Conservation (phyloP, 306 rosid genomes). For the Gillenia trifoliata region DNA sequence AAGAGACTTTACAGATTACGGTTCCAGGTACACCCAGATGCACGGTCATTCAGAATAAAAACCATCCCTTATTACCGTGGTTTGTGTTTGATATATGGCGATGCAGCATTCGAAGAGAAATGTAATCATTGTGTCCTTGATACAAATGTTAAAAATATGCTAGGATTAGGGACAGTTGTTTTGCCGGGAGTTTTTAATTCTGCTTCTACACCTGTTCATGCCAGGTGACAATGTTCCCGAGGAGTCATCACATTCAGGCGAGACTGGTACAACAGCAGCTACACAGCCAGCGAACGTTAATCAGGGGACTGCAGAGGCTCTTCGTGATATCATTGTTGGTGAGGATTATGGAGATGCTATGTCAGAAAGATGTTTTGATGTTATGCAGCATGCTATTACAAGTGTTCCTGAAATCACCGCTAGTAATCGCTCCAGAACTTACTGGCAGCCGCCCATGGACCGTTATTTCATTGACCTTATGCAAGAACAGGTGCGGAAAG, state of each 20-base stretch:
- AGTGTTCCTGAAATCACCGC: conserved; percentile 23
- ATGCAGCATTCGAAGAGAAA: conserved; percentile 26
- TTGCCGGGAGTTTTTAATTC: conserved; percentile 15
- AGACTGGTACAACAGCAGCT: conserved; percentile 23
- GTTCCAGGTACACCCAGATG: conserved; percentile 49
- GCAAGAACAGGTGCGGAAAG: conserved; percentile 62
- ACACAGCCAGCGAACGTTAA: conserved; percentile 22
- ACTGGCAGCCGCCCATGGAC: conserved; percentile 80
- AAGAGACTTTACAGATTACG: neutral
- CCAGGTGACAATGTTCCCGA: conserved; percentile 34
- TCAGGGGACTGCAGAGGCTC: conserved; percentile 31
- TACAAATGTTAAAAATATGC: neutral
- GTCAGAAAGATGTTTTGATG: conserved; percentile 25
- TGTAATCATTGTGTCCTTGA: conserved; percentile 27
- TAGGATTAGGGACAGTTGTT: conserved; percentile 14
- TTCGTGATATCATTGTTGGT: conserved; percentile 38
- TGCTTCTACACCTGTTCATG: conserved; percentile 18
- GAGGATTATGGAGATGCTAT: conserved; percentile 44
- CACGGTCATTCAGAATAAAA: conserved; percentile 57
- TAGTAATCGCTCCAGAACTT: conserved; percentile 48
- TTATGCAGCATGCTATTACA: conserved; percentile 20
- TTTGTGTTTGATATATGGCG: conserved; percentile 53
- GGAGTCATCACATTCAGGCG: conserved; percentile 33
- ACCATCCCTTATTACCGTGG: conserved; percentile 53
- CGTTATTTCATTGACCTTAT: conserved; percentile 57